phyloP scores from a whole-genome alignment of 768 basidiomycete species.

The Tylopilus cervinicoccineus region DNA sequence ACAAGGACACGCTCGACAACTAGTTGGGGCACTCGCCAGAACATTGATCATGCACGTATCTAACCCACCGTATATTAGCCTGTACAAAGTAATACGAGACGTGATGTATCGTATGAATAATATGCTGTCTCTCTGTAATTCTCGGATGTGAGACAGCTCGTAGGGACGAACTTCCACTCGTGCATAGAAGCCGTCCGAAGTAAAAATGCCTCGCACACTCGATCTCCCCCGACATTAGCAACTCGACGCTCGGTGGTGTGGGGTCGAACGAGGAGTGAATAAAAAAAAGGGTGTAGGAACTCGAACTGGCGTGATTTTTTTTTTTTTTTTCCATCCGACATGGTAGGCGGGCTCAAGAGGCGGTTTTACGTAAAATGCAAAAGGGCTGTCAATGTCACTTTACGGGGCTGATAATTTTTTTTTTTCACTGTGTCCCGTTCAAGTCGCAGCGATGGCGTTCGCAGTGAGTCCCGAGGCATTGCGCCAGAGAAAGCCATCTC shows the following conservation, averaged over 20 bases:
- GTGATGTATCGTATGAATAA: constrained; percentile 2
- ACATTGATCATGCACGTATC: background rate
- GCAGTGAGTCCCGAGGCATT: constrained; percentile 20
- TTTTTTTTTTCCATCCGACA: too few relatives aligned
- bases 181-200: constrained; percentile 50
- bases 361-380: background rate
- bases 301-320: too few relatives aligned
- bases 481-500: constrained; percentile 19
- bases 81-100: constrained; percentile 7
- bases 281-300: constrained; percentile 29
- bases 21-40: background rate
- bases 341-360: too few relatives aligned
- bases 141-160: constrained; percentile 53
- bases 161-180: constrained; percentile 48
- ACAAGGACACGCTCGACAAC: constrained; percentile 35
- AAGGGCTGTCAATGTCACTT: too few relatives aligned
- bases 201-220: constrained; percentile 44
- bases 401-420: too few relatives aligned
- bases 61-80: background rate
- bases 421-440: background rate
- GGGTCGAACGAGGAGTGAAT: constrained; percentile 49
- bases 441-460: constrained; percentile 16
- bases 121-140: background rate
- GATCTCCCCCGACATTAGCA: constrained; percentile 51
- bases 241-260: constrained; percentile 43